Percentiles rank a stretch among this genome's conserved stretches.
Conservation (phyloP, 1,139 yeast species). For the Taphrina pruni region DNA sequence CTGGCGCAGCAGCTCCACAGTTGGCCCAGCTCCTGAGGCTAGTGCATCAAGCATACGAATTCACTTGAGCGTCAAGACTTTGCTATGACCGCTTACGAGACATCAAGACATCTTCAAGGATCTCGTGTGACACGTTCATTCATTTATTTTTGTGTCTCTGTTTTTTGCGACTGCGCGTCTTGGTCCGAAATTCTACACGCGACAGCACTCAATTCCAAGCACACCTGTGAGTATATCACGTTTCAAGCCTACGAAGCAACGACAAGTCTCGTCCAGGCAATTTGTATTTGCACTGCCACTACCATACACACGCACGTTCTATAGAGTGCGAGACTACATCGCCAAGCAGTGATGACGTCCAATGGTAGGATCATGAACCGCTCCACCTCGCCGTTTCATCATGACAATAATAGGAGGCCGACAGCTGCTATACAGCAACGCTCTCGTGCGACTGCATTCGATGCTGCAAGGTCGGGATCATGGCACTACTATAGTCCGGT, state of each 20-base stretch:
- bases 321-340: not conserved
- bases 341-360: not conserved
- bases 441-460: slow-evolving; percentile 27
- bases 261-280: not conserved
- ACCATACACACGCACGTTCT: not conserved
- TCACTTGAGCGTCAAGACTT: not conserved
- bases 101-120: too few relatives aligned
- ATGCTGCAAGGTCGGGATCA: slow-evolving; percentile 29
- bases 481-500: slow-evolving; percentile 27
- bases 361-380: not conserved
- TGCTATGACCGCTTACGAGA: too few relatives aligned
- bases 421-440: slow-evolving; percentile 14
- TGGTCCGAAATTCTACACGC: not conserved
- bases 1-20: slow-evolving; percentile 4
- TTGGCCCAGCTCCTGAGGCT: too few relatives aligned
- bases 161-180: not conserved
- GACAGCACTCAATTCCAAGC: not conserved
- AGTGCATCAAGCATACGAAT: not conserved
- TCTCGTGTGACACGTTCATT: too few relatives aligned
- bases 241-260: not conserved
- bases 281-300: not conserved
- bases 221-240: not conserved
- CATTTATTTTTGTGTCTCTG: not conserved
- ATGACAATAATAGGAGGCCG: slow-evolving; percentile 7
- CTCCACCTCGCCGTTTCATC: not conserved